phyloP scores from a whole-genome alignment of 2,329 filamentous ascomycete genomes.

The Botryotinia narcissicola region DNA sequence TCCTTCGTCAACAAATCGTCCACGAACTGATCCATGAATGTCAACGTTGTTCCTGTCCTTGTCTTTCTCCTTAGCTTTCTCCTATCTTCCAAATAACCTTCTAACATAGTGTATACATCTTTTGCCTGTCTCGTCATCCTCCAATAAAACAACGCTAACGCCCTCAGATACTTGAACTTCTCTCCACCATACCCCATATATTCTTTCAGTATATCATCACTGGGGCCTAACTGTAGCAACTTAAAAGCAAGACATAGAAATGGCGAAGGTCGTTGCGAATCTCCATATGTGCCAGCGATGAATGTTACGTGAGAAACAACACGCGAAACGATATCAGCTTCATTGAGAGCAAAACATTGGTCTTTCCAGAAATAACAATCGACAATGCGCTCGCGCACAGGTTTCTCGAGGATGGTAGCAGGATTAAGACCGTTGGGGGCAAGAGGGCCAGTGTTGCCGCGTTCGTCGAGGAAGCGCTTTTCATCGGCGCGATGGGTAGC shows the following conservation, averaged over 20 bases:
- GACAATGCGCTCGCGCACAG: conserved; percentile 90
- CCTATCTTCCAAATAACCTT: conserved; percentile 78
- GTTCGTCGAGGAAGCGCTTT: conserved; percentile 80
- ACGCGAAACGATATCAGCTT: conserved; percentile 78
- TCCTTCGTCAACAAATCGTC: conserved; percentile 89
- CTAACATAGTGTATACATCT: conserved; percentile 75
- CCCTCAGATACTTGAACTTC: conserved; percentile 82
- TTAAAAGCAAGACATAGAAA: conserved; percentile 96
- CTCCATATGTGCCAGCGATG: conserved; percentile 85
- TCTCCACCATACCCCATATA: conserved; percentile 77
- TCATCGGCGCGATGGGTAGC: conserved; percentile 73
- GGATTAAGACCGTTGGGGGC: conserved; percentile 89
- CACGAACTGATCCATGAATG: conserved; percentile 86
- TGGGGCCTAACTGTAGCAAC: conserved; percentile 81
- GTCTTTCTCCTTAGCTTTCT: conserved; percentile 79
- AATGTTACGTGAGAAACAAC: conserved; percentile 78
- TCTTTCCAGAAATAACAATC: conserved; percentile 98
- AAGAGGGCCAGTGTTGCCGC: conserved; percentile 72
- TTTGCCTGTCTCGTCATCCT: conserved; percentile 78
- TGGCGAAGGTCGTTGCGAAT: conserved; percentile 80
- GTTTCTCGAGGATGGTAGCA: conserved; percentile 92
- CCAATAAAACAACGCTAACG: conserved; percentile 90
- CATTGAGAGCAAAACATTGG: conserved; percentile 94
- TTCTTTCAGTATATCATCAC: conserved; percentile 72
- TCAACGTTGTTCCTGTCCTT: conserved; percentile 71